These are phyloP conservation scores for Raddia guianensis DNA, from an alignment of 176 grass and related monocot species.

Conservation along the genomic window DNA sequence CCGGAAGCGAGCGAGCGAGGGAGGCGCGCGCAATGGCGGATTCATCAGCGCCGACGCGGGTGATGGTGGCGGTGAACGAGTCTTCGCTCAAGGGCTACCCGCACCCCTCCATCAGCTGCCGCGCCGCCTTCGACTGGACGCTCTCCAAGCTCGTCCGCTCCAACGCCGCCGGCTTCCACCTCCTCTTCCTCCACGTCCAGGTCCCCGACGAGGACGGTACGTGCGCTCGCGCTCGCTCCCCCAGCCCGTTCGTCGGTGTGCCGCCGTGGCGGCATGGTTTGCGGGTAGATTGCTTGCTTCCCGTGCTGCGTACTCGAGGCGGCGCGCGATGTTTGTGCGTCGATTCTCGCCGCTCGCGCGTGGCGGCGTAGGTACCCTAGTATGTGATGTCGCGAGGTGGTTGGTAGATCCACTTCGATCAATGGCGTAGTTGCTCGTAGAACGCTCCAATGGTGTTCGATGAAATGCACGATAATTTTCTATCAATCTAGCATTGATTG, in stretches of 20 bases:
- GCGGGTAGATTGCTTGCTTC: neutral
- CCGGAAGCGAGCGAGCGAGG: slow-evolving; percentile 26
- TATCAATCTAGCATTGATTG: neutral
- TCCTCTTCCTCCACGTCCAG: slow-evolving; percentile 91
- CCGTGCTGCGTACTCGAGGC: neutral
- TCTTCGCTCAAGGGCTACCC: slow-evolving; percentile 91
- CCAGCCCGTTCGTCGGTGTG: neutral
- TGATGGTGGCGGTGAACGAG: slow-evolving; percentile 90
- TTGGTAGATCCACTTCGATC: neutral
- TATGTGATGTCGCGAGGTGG: slow-evolving; percentile 1
- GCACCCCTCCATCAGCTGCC: slow-evolving; percentile 86
- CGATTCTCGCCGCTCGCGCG: neutral
- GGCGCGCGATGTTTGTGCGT: slow-evolving; percentile 20
- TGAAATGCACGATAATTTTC: neutral
- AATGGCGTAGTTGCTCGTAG: neutral
- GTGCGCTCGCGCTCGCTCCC: neutral
- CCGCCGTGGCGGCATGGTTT: neutral
- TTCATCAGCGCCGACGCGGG: slow-evolving; percentile 61
- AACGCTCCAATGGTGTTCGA: neutral
- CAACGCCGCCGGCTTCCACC: slow-evolving; percentile 74
- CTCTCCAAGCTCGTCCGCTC: slow-evolving; percentile 88
- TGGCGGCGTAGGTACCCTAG: neutral
- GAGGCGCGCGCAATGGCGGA: slow-evolving; percentile 45
- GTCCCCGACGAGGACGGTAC: slow-evolving; percentile 91
- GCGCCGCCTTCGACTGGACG: slow-evolving; percentile 90